Evolutionary conservation across 352 stramenopile genomes (phyloP).

Genomic region (Phytophthora litchii): DNA sequence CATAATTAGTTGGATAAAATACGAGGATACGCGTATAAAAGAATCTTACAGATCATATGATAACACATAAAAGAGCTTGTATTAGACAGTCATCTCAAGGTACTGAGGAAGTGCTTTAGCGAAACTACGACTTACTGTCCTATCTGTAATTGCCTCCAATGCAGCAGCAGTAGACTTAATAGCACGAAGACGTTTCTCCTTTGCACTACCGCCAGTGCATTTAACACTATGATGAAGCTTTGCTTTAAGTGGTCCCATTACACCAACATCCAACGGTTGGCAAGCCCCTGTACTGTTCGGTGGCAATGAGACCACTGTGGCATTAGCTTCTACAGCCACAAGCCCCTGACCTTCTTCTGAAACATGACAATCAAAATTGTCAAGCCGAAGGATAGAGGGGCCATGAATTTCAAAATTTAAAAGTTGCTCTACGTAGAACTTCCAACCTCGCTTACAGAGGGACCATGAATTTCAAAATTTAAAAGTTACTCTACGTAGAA

Average conservation of each 20-base stretch:
- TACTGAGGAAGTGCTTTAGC: not conserved
- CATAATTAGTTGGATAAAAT: not conserved
- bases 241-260: slow-evolving; percentile 21
- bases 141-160: not conserved
- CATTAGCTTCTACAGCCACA: slow-evolving; percentile 1
- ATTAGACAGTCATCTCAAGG: not conserved
- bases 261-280: slow-evolving; percentile 25
- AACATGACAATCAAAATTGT: slow-evolving; percentile 6
- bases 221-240: not conserved
- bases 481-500: slow-evolving; percentile 8
- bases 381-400: slow-evolving; percentile 19
- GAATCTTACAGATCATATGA: not conserved
- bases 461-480: too few relatives aligned
- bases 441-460: not conserved
- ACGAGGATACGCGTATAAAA: not conserved
- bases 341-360: slow-evolving; percentile 12
- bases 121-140: not conserved
- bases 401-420: slow-evolving; percentile 14
- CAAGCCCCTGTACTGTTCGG: slow-evolving; percentile 19
- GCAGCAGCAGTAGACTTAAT: not conserved
- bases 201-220: not conserved
- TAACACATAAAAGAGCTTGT: not conserved
- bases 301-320: slow-evolving; percentile 4
- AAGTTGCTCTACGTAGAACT: slow-evolving; percentile 2
- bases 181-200: not conserved